Evolutionary conservation across 441 rosid genomes (phyloP), one percentile per base, ranked within the genome.

Genomic region (Erodium texanum): DNA sequence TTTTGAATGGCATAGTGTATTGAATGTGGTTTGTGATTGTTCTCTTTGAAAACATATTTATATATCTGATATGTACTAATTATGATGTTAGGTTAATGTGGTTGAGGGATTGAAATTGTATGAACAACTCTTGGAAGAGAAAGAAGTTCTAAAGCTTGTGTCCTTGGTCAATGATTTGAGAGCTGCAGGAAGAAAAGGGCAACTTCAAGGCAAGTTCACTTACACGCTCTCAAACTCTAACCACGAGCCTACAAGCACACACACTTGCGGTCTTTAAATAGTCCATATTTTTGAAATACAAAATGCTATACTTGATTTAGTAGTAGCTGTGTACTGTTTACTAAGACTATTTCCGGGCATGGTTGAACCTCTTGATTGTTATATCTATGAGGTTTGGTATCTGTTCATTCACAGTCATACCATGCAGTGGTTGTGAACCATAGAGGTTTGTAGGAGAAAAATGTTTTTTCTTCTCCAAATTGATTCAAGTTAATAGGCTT

Each of bases 101-200:
- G 97, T 88, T 52, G 99, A 93, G 70, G 99, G 97, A 75, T 75
- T 91, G 73, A 84, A 85, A 84, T 67, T 89, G 69, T 86, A 88
- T 58, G 97, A 86, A 59, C 75, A 79, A 59, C 79, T 87, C 66
- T 62, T 83, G 67, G 86, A 82, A 38, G 78, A 83, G 27, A 76
- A 73, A 34, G 89, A 91, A 76, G 86, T 89, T 71, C 79, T 84
- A 67, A 76, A 82, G 71, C 84, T 91, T 56, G 79, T 87, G 75
- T 86, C 92, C 27, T 77, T 88, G 83, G 86, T 83, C 71, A 83
- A 84, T 81, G 92, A 87, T 75, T 71, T 89, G 68, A 84, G 89
- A 79, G 80, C 77, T 23, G 75, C 87, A 14, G 99, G 97, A 27
- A 86, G 78, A 82, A 83, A 77, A 73, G 96, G 96, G 58, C 88